Base-by-base conservation (phyloP, 345 rosid genomes). In the Turnera subulata region DNA sequence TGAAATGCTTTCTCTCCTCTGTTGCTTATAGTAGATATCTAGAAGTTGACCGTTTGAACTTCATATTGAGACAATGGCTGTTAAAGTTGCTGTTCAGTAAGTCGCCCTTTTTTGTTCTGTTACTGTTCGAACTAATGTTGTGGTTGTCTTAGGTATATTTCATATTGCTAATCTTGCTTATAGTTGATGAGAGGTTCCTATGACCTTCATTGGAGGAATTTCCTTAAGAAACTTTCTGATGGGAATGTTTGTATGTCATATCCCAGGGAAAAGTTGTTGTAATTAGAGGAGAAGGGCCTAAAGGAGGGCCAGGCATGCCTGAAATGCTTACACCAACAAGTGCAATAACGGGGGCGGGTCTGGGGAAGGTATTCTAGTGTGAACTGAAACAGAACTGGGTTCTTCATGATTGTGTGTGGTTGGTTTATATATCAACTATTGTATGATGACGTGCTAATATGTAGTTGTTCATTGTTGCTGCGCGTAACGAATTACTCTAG, bases 271-370 rank as follows among this genome's bases (percentile, higher is more conserved):
- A 82, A 75, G 99, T 90, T 29, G 83, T 90, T 26, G 82, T 94
- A 46, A 94, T 88, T 29, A 85, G 95, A 80, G 96, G 84, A 71
- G 99, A 94, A 63, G 99, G 99, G 40, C 99, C 99, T 40, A 90
- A 85, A 67, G 99, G 99, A 25, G 99, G 99, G 42, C 99, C 97
- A 40, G 99, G 99, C 70, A 93, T 93, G 96, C 85, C 96, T 56
- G 99, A 93, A 77, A 93, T 90, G 99, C 79, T 93, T 76, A 85
- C 99, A 26, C 97, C 99, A 38, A 93, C 99, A 42, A 93, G 99
- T 82, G 99, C 89, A 29, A 93, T 93, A 49, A 90, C 85, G 96
- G 99, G 97, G 51, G 96, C 99, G 16, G 97, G 97, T 65, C 97
- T 93, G 60, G 99, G 99, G 46, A 93, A 93, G 98, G 98, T 92